Evolutionary conservation across 2,329 filamentous ascomycete genomes (phyloP).

Genomic region (Colletotrichum destructivum): DNA sequence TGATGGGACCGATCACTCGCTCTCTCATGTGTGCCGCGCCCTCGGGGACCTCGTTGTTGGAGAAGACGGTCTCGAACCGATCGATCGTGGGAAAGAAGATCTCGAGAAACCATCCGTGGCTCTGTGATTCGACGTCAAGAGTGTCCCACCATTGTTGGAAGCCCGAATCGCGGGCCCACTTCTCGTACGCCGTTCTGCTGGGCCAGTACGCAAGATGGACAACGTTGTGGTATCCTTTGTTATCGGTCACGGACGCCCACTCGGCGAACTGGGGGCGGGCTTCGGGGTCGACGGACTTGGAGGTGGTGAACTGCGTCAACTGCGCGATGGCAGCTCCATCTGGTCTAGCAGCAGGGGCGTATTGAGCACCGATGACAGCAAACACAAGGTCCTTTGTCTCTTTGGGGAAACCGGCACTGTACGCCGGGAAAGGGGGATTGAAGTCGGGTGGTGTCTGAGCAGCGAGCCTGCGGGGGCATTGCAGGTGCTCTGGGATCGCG

Average conservation of each 20-base stretch:
- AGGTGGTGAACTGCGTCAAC: slow-evolving; percentile 35
- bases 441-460: slow-evolving; percentile 36
- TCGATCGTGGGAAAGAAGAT: slow-evolving; percentile 58
- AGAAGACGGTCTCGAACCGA: slow-evolving; percentile 61
- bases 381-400: slow-evolving; percentile 41
- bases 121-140: slow-evolving; percentile 45
- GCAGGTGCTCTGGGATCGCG: slow-evolving; percentile 42
- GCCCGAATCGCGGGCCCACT: slow-evolving; percentile 53
- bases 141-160: slow-evolving; percentile 57
- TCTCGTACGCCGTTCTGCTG: slow-evolving; percentile 46
- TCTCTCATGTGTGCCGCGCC: slow-evolving; percentile 59
- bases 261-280: slow-evolving; percentile 33
- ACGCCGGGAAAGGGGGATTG: slow-evolving; percentile 40
- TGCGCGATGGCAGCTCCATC: slow-evolving; percentile 29
- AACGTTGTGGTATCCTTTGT: slow-evolving; percentile 41
- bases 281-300: slow-evolving; percentile 11
- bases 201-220: slow-evolving; percentile 57
- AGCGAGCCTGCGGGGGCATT: slow-evolving; percentile 34
- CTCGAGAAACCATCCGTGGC: slow-evolving; percentile 60
- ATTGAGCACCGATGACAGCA: slow-evolving; percentile 42
- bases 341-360: neutral
- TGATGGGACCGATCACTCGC: slow-evolving; percentile 53
- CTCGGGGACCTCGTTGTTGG: slow-evolving; percentile 53
- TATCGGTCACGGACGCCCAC: slow-evolving; percentile 41
- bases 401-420: slow-evolving; percentile 42